Evolutionary conservation across 768 basidiomycete genomes (phyloP), one percentile per base, ranked within the genome.

Genomic region (Lactifluus volemus): DNA sequence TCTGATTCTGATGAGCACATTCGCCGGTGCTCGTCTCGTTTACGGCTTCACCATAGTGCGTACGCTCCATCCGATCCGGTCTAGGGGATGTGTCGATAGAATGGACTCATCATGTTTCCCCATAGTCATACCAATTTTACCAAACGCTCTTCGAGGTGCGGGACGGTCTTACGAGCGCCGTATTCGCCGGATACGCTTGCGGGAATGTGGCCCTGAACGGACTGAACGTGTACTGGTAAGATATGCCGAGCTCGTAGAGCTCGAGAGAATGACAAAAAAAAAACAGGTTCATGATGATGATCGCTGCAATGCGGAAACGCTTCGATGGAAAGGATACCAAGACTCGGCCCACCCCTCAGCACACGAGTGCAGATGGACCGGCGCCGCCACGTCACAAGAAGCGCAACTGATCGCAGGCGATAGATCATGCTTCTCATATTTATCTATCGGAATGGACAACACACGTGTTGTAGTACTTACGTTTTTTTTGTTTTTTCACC

Each of bases 221-320:
- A 4, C 75, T 95, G 25, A 95, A 94, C 71, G 84, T 84, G 78
- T 77, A 85, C 67, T 92, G 90, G 89, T 90, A 55, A 59, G 73
- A 25, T 21, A 25, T 11, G 25, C 25, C 45, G 21, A 25, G 15
- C 21, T 25, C 45, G 21, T 25, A 1, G 8, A 4, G 25, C 25
- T 25, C 25, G 25, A 25, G 36, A 52, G 6, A 34, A 49, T 11
- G 19, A 21, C 19, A 30, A 44, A 41, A 21, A 32, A 32, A 8
- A 12, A 12, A 8, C 50, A 88, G 89, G 89, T 85, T 91, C 72
- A 75, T 69, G 52, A 89, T 88, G 68, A 91, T 92, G 85, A 79
- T 90, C 54, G 63, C 68, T 36, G 81, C 87, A 4, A 70, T 90
- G 57, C 76, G 73, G 53, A 88, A 84, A 71, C 78, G 88, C 21